A percentile compares a stretch with the other conserved stretches of the same genome.
phyloP scores from a whole-genome alignment of 768 basidiomycete species.

The Collybiopsis confluens region DNA sequence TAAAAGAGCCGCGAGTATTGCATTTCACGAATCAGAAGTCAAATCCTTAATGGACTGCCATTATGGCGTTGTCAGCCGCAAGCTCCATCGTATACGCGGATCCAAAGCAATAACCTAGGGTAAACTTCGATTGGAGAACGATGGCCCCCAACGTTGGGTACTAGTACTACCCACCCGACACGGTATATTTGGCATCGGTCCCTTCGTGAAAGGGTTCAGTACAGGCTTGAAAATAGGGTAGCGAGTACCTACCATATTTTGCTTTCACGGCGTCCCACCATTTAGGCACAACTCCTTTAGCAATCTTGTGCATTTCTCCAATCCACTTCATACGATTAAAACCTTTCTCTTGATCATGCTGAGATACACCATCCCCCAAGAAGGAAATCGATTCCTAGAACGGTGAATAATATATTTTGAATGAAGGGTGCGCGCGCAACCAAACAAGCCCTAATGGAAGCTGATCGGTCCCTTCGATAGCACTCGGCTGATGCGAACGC shows the following conservation, averaged over 20 bases:
- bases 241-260: conserved; percentile 34
- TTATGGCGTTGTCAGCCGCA: conserved; percentile 33
- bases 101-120: conserved; percentile 56
- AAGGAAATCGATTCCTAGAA: conserved; percentile 61
- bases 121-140: background rate
- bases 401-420: too few species aligned
- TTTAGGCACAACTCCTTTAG: conserved; percentile 35
- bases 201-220: too few species aligned
- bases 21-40: too few species aligned
- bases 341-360: conserved; percentile 30
- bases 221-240: too few species aligned
- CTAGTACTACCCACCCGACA: too few species aligned
- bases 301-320: conserved; percentile 26
- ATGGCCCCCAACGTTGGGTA: too few species aligned
- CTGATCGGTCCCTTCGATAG: too few species aligned
- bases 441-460: too few species aligned
- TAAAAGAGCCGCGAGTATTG: background rate
- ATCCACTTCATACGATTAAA: conserved; percentile 41
- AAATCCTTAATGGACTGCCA: conserved; percentile 37
- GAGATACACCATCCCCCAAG: conserved; percentile 50
- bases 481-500: too few species aligned
- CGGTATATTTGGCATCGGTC: too few species aligned
- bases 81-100: conserved; percentile 47
- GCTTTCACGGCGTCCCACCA: conserved; percentile 51
- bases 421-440: too few species aligned